Conservation (phyloP, 371 early-diverging fungal species). For the Mucor sp. region DNA sequence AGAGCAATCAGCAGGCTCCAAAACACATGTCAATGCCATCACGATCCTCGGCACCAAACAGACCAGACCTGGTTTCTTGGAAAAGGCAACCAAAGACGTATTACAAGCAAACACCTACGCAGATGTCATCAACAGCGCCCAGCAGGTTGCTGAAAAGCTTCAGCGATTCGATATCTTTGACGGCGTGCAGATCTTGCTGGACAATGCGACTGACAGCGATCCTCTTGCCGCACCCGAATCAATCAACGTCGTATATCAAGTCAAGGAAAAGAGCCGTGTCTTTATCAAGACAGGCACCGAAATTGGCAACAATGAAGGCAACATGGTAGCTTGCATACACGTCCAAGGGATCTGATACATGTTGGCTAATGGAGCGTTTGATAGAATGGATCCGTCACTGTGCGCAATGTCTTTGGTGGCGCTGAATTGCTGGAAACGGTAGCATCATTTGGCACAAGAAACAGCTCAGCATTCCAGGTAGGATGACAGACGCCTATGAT, state of each 20-base stretch:
- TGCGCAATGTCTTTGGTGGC: slow-evolving; percentile 83
- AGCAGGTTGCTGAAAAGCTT: slow-evolving; percentile 66
- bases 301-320: slow-evolving; percentile 82
- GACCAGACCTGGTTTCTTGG: slow-evolving; percentile 53
- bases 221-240: slow-evolving; percentile 52
- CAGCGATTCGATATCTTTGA: slow-evolving; percentile 73
- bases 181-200: slow-evolving; percentile 67
- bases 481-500: background rate
- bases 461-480: slow-evolving; percentile 76
- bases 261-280: slow-evolving; percentile 72
- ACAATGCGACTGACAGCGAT: slow-evolving; percentile 56
- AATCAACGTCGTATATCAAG: slow-evolving; percentile 69
- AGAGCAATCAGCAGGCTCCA: slow-evolving; percentile 35
- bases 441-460: slow-evolving; percentile 73
- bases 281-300: slow-evolving; percentile 82
- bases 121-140: slow-evolving; percentile 65
- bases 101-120: slow-evolving; percentile 62
- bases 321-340: slow-evolving; percentile 52
- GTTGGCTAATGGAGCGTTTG: background rate
- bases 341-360: background rate
- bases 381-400: slow-evolving; percentile 63
- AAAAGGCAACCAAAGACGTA: slow-evolving; percentile 38
- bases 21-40: slow-evolving; percentile 56
- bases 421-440: slow-evolving; percentile 77
- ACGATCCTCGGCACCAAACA: slow-evolving; percentile 45